These are phyloP conservation scores for Globisporangium iwayamae DNA, from an alignment of 352 stramenopile species.

Conservation along the genomic window DNA sequence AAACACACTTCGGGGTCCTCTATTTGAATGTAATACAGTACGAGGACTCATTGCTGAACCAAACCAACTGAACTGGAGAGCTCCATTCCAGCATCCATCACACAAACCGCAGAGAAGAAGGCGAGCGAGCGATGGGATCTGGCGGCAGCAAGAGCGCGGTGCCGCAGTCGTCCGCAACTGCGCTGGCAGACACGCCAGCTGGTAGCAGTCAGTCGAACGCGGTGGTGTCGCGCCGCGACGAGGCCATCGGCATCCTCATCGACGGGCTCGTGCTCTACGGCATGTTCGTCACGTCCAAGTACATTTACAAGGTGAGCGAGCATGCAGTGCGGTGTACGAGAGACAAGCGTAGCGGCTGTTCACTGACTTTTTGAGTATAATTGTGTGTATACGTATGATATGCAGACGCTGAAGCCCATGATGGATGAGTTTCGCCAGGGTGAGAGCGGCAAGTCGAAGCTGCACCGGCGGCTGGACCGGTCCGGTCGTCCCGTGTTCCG, in stretches of 20 bases:
- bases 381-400: not conserved
- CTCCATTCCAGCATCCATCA: not conserved
- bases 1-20: slow-evolving; percentile 2
- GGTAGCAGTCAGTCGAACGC: slow-evolving; percentile 20
- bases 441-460: slow-evolving; percentile 57
- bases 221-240: slow-evolving; percentile 34
- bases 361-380: not conserved
- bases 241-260: slow-evolving; percentile 69
- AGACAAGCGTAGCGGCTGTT: not conserved
- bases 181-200: slow-evolving; percentile 6
- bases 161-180: not conserved
- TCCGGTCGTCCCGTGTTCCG: slow-evolving; percentile 64
- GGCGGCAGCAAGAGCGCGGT: slow-evolving; percentile 52
- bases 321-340: not conserved
- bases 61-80: not conserved
- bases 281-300: slow-evolving; percentile 81
- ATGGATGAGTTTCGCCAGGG: slow-evolving; percentile 75
- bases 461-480: slow-evolving; percentile 67
- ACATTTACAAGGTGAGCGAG: slow-evolving; percentile 64
- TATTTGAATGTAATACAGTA: slow-evolving; percentile 5
- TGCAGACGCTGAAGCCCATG: slow-evolving; percentile 74
- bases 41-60: not conserved
- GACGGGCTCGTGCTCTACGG: slow-evolving; percentile 81
- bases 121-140: slow-evolving; percentile 40
- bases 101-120: slow-evolving; percentile 1